These are phyloP conservation scores for Pelagomonas calceolata DNA, from an alignment of 108 stramenopile genomes.

Conservation along the genomic window DNA sequence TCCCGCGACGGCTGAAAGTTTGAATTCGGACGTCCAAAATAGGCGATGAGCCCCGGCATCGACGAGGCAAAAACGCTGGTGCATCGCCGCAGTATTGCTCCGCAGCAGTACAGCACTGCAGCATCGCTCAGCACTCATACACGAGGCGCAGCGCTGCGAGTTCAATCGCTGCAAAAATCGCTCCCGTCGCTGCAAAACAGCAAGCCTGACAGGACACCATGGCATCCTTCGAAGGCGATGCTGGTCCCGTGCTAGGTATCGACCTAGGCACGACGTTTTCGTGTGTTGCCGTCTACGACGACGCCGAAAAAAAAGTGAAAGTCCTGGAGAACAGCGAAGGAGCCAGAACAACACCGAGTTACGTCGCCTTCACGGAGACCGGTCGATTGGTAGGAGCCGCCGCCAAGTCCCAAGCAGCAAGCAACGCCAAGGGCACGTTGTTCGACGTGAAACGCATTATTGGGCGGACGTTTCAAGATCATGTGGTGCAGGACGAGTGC, in stretches of 20 bases:
- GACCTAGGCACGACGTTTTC: constrained; percentile 43
- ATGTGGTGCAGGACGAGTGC: constrained; percentile 40
- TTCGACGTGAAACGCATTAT: constrained; percentile 60
- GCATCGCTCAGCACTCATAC: no score
- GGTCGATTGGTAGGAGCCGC: constrained; percentile 47
- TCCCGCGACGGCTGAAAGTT: no score
- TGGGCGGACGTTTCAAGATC: constrained; percentile 43
- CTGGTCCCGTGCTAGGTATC: constrained; percentile 28
- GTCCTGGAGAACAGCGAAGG: constrained; percentile 69
- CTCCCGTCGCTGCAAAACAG: no score
- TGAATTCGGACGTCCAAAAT: no score
- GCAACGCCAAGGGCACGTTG: constrained; percentile 46
- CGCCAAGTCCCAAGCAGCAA: constrained; percentile 50
- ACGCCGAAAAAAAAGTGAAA: constrained; percentile 36
- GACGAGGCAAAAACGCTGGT: no score
- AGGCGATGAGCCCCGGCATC: no score
- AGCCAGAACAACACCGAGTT: constrained; percentile 67
- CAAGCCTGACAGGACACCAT: no score
- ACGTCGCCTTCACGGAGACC: constrained; percentile 57
- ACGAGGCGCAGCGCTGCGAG: no score
- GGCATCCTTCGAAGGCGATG: neutral
- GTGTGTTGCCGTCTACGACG: constrained; percentile 40
- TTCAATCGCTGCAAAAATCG: no score
- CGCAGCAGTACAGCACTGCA: no score
- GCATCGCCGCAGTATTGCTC: no score